phyloP scores from a whole-genome alignment of 2,329 filamentous ascomycete species.

The Fusarium sp. region DNA sequence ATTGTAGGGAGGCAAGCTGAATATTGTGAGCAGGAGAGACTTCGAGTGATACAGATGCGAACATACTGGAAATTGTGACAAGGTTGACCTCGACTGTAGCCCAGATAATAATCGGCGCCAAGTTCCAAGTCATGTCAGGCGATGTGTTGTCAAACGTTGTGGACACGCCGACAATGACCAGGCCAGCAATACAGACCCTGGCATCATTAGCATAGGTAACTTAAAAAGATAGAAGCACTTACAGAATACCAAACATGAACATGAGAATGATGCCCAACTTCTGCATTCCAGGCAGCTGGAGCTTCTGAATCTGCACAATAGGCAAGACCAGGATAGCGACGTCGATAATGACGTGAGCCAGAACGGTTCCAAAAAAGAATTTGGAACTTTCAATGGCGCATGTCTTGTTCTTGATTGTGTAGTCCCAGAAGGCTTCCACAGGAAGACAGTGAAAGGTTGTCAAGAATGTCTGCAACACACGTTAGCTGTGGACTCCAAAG shows the following conservation, averaged over 20 bases:
- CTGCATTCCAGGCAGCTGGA: slow-evolving; percentile 44
- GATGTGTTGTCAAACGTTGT: slow-evolving; percentile 13
- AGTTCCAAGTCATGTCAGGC: slow-evolving; percentile 22
- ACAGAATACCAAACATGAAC: slow-evolving; percentile 46
- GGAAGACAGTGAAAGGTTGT: slow-evolving; percentile 51
- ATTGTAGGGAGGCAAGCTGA: slow-evolving; percentile 32
- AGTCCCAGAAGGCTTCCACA: slow-evolving; percentile 49
- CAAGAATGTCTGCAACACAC: slow-evolving; percentile 42
- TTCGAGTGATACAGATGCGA: too few relatives aligned
- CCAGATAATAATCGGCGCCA: slow-evolving; percentile 29
- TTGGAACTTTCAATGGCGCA: slow-evolving; percentile 47
- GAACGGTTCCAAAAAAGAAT: slow-evolving; percentile 49
- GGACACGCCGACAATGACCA: slow-evolving; percentile 22
- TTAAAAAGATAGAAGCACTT: neutral
- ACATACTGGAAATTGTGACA: slow-evolving; percentile 23
- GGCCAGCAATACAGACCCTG: slow-evolving; percentile 26
- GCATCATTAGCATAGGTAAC: neutral
- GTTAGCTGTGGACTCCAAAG: too few relatives aligned
- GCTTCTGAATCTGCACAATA: slow-evolving; percentile 45
- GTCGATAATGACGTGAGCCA: slow-evolving; percentile 49
- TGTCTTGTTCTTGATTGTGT: slow-evolving; percentile 36
- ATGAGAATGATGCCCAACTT: slow-evolving; percentile 44
- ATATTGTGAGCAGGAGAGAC: neutral
- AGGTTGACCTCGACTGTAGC: slow-evolving; percentile 32
- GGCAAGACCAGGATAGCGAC: slow-evolving; percentile 47